A percentile compares a stretch with the other conserved stretches of the same genome.
Conservation (phyloP, 164 flowering plant species). For the Macadamia integrifolia region DNA sequence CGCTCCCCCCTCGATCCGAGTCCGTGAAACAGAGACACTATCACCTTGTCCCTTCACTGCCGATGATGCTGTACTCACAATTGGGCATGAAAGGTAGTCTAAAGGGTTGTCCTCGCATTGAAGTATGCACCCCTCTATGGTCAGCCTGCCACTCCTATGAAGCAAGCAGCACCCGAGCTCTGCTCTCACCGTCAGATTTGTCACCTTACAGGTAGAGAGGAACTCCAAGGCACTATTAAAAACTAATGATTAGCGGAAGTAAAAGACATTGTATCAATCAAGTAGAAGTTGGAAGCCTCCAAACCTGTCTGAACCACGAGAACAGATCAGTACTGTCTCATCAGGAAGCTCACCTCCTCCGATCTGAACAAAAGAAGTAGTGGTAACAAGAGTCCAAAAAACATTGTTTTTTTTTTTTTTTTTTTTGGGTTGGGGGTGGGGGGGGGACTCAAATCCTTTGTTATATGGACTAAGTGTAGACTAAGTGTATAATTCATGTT, state of each 20-base stretch:
- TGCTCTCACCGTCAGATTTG: conserved; percentile 81
- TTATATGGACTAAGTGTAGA: background rate
- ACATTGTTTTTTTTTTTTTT: background rate
- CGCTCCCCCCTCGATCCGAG: conserved; percentile 93
- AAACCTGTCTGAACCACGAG: conserved; percentile 94
- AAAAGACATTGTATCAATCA: background rate
- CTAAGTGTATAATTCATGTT: background rate
- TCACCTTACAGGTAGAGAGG: conserved; percentile 75
- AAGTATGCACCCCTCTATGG: conserved; percentile 81
- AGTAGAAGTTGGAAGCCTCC: conserved; percentile 5
- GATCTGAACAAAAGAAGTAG: conserved; percentile 50
- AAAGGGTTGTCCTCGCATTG: conserved; percentile 85
- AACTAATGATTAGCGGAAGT: conserved; percentile 9
- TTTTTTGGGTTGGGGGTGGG: too few species aligned
- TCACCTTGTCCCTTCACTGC: conserved; percentile 28
- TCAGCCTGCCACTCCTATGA: conserved; percentile 86
- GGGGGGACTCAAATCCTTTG: too few species aligned
- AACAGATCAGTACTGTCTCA: conserved; percentile 74
- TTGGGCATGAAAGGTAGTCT: conserved; percentile 87
- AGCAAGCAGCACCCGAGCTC: conserved; percentile 98
- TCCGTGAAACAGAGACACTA: conserved; percentile 62
- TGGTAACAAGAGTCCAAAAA: conserved; percentile 8
- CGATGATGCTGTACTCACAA: conserved; percentile 65
- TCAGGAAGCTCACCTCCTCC: conserved; percentile 92
- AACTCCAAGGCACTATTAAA: conserved; percentile 85